Evolutionary conservation across 164 flowering plant genomes (phyloP).

Genomic region (Dillenia suffruticosa): DNA sequence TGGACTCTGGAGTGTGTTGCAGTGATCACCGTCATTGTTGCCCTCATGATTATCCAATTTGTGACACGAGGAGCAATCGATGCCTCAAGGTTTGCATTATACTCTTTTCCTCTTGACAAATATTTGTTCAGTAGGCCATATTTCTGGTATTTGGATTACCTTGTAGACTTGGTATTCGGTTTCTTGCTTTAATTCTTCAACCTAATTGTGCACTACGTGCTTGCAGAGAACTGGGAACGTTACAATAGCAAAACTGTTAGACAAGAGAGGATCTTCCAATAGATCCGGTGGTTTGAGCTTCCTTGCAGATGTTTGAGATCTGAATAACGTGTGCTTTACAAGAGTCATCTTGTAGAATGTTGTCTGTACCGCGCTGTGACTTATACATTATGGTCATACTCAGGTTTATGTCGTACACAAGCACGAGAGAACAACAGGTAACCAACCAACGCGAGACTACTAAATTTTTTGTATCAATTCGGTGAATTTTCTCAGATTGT

Average conservation of each 20-base stretch:
- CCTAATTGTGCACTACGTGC: background rate
- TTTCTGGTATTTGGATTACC: no score
- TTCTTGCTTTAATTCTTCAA: no score
- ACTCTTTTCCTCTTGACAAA: background rate
- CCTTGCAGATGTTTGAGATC: slow-evolving; percentile 26
- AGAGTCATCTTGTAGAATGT: no score
- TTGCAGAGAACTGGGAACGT: slow-evolving; percentile 36
- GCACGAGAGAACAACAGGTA: no score
- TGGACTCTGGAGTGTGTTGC: slow-evolving; percentile 79
- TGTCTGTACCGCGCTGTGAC: no score
- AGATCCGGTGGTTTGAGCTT: slow-evolving; percentile 34
- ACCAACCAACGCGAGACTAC: no score
- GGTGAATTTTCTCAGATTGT: no score
- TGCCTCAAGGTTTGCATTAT: slow-evolving; percentile 64
- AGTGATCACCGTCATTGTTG: slow-evolving; percentile 69
- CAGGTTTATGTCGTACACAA: no score
- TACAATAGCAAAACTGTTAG: slow-evolving; percentile 23
- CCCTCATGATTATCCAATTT: slow-evolving; percentile 79
- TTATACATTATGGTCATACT: no score
- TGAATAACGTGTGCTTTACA: slow-evolving; percentile 6
- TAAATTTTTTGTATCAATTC: background rate
- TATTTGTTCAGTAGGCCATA: no score
- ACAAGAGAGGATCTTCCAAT: slow-evolving; percentile 19
- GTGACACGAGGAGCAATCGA: slow-evolving; percentile 48
- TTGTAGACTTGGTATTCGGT: no score